Evolutionary conservation across 176 grass and related monocot species (phyloP).

Genomic region (Alloteropsis semialata): DNA sequence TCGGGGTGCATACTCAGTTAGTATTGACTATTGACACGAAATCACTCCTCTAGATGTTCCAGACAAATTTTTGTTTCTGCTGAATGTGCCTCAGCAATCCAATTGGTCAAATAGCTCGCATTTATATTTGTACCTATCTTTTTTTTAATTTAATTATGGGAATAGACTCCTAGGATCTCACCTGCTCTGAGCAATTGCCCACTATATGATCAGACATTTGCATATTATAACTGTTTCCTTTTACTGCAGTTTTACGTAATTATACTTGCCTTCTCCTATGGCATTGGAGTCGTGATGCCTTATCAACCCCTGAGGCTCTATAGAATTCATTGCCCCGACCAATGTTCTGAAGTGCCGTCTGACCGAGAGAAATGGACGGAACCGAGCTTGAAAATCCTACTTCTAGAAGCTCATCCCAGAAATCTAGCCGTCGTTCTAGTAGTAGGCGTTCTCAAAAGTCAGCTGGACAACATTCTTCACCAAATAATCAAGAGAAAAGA

Average conservation of each 20-base stretch:
- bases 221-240: constrained; percentile 10
- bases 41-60: not conserved
- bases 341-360: constrained; percentile 30
- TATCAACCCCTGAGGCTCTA: constrained; percentile 1
- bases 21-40: not conserved
- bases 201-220: not conserved
- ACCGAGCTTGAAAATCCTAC: constrained; percentile 54
- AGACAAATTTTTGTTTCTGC: not conserved
- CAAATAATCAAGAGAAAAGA: constrained; percentile 80
- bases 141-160: not conserved
- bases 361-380: constrained; percentile 59
- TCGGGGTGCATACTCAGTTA: not conserved
- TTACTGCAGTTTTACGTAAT: constrained; percentile 23
- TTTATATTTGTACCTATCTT: not conserved
- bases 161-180: not conserved
- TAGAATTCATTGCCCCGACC: not conserved
- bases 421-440: constrained; percentile 59
- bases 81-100: not conserved
- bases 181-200: not conserved
- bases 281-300: constrained; percentile 32
- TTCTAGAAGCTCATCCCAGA: constrained; percentile 59
- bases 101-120: not conserved
- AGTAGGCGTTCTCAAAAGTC: constrained; percentile 57
- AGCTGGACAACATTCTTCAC: constrained; percentile 71
- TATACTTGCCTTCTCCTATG: constrained; percentile 26